Conservation (phyloP, 129 eudicot species). For the carrot (Daucus carota) region DNA sequence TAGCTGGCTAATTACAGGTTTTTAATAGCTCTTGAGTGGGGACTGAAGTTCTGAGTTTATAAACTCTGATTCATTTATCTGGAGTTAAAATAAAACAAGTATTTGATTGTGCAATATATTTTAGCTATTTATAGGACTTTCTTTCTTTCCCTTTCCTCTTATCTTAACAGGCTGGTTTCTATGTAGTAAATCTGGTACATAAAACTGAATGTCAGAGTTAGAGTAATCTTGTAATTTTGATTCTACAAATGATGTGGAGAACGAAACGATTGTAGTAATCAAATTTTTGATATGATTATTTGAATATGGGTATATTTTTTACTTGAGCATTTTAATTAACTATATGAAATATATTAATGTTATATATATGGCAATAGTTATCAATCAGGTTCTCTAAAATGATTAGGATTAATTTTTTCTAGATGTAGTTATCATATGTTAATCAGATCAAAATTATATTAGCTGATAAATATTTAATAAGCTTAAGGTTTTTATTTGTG, state of each 20-base stretch:
- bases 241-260: background rate
- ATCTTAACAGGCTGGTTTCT: background rate
- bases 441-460: background rate
- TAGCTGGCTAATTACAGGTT: background rate
- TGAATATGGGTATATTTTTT: background rate
- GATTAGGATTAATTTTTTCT: background rate
- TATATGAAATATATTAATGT: background rate
- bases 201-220: background rate
- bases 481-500: background rate
- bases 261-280: background rate
- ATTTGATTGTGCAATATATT: background rate
- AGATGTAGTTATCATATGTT: background rate
- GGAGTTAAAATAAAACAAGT: background rate
- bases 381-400: background rate
- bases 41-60: background rate
- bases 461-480: background rate
- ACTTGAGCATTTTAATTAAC: background rate
- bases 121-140: background rate
- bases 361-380: background rate
- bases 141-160: background rate
- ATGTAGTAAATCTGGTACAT: background rate
- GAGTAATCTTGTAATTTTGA: background rate
- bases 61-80: background rate
- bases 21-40: background rate
- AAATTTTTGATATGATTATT: background rate